Conservation (phyloP, 192 early-diverging fungal species). For the Hyaloraphidium curvatum region DNA sequence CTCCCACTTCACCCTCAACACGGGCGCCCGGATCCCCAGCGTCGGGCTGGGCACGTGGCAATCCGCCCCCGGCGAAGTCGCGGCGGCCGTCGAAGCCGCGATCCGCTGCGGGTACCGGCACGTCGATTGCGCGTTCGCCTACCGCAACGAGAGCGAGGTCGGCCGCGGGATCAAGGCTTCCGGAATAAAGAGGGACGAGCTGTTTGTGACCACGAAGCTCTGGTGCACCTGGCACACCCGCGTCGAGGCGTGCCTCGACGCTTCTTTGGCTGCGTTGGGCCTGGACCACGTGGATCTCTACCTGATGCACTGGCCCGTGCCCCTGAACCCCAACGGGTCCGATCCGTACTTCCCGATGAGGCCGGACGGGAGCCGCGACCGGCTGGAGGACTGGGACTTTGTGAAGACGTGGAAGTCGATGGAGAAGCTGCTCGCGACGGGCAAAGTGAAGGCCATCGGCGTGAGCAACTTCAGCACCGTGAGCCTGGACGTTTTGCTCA, state of each 20-base stretch:
- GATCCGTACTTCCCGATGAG: neutral
- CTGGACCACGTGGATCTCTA: slow-evolving; percentile 4
- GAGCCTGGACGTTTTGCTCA: neutral
- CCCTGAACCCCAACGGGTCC: neutral
- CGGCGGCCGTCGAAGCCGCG: too few relatives aligned
- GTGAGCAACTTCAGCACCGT: neutral
- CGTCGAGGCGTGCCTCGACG: neutral
- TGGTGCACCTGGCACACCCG: neutral
- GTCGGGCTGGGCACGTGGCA: too few relatives aligned
- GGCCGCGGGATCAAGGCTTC: neutral
- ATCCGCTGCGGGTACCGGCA: slow-evolving; percentile 6
- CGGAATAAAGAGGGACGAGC: neutral
- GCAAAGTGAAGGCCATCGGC: slow-evolving; percentile 5
- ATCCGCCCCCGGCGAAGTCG: too few relatives aligned
- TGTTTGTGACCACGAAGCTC: slow-evolving; percentile 4
- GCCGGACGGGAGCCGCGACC: neutral
- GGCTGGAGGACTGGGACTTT: neutral
- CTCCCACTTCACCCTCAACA: too few relatives aligned
- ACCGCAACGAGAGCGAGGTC: slow-evolving; percentile 1
- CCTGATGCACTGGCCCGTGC: neutral
- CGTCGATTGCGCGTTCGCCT: neutral
- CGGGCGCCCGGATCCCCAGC: too few relatives aligned
- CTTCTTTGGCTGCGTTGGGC: neutral
- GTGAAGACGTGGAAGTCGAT: neutral
- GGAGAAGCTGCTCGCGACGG: neutral